Conservation (phyloP, 164 flowering plant genomes). For the Vitis cinerea region DNA sequence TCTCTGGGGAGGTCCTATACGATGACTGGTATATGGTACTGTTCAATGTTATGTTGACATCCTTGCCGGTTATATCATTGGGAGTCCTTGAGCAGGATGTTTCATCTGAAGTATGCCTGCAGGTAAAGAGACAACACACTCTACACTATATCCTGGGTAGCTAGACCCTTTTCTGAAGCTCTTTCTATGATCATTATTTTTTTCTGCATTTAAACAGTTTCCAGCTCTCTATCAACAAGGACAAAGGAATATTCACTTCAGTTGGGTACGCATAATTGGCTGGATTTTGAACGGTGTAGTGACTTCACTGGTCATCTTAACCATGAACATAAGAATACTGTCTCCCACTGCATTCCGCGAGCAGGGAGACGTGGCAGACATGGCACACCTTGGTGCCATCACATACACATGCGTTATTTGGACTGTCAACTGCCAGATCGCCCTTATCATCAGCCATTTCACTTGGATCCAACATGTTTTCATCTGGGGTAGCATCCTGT, state of each 20-base stretch:
- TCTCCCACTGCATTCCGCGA: conserved; percentile 33
- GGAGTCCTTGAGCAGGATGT: conserved; percentile 74
- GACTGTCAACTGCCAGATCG: conserved; percentile 66
- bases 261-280: conserved; percentile 52
- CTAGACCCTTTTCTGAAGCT: neutral
- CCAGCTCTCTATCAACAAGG: conserved; percentile 70
- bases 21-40: conserved; percentile 63
- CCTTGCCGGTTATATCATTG: conserved; percentile 60
- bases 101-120: conserved; percentile 56
- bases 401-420: conserved; percentile 56
- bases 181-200: neutral
- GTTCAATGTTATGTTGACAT: conserved; percentile 60
- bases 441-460: conserved; percentile 57
- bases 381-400: conserved; percentile 42
- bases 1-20: conserved; percentile 47
- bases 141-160: no score
- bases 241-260: conserved; percentile 38
- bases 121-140: conserved; percentile 27
- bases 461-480: conserved; percentile 68
- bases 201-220: conserved; percentile 36
- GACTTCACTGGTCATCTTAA: conserved; percentile 47
- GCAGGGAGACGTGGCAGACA: conserved; percentile 39
- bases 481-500: conserved; percentile 60
- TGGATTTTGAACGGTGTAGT: conserved; percentile 54
- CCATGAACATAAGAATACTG: conserved; percentile 25